Evolutionary conservation across 2,329 filamentous ascomycete species (phyloP), one percentile per base, ranked within the genome.

Genomic region (Curvularia sp.): DNA sequence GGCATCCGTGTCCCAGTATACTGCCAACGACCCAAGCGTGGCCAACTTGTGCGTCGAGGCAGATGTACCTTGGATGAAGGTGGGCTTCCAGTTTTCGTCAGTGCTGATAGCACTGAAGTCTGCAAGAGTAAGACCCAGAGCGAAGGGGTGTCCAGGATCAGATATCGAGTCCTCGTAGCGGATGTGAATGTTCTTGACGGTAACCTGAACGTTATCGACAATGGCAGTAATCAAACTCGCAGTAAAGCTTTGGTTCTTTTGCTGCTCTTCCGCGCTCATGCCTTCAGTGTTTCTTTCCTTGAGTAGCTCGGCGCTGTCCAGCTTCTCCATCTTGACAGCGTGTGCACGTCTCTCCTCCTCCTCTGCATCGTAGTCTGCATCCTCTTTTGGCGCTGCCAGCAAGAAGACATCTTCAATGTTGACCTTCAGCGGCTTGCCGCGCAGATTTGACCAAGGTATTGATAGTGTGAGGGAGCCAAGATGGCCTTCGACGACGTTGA

Each of bases 1-100:
- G 0, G 93, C 87, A 76, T 99, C 94, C 1, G 95, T 99, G 76
- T 99, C 96, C 95, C 96, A 99, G 78, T 99, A 99, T 9, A 98
- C 86, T 2, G 95, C 93, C 50, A 99, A 80, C 5, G 93, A 92
- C 31, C 92, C 92, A 15, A 99, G 84, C 2, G 90, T 96, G 5
- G 93, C 95, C 46, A 99, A 84, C 79, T 99, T 99, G 81, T 99
- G 92, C 22, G 93, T 97, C 12, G 89, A 90, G 28, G 85, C 84
- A 47, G 88, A 88, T 1, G 91, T 90, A 65, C 94, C 91, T 76
- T 97, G 92, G 68, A 99, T 96, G 75, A 97, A 99, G 28, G 93
- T 96, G 1, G 95, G 94, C 62, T 90, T 89, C 96, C 96, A 99
- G 69, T 96, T 86, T 46, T 90, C 89, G 76, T 99, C 92, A 5